These are phyloP conservation scores for Cudoniella acicularis DNA, from an alignment of 495 filamentous ascomycete genomes.

Conservation along the genomic window DNA sequence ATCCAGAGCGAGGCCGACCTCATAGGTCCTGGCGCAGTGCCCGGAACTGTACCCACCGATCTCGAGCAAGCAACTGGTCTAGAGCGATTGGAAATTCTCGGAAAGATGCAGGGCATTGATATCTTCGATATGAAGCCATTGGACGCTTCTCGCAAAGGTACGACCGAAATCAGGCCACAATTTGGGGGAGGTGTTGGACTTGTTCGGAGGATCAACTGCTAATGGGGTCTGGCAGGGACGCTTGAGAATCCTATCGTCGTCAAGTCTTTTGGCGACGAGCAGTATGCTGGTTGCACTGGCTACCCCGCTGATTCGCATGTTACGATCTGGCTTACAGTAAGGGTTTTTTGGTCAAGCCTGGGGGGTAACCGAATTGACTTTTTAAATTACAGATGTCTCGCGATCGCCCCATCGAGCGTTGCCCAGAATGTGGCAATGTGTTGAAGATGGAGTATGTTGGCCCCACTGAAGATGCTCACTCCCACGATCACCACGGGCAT, in stretches of 20 bases:
- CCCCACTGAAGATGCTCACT: constrained; percentile 64
- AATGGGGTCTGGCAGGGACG: constrained; percentile 58
- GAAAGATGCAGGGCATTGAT: constrained; percentile 98
- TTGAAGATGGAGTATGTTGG: constrained; percentile 97
- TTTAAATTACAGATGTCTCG: constrained; percentile 62
- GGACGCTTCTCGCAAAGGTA: constrained; percentile 83
- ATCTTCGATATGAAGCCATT: constrained; percentile 98
- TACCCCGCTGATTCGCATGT: constrained; percentile 86
- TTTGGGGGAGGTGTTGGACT: neutral
- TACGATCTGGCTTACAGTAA: constrained; percentile 84
- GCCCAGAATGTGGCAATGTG: constrained; percentile 90
- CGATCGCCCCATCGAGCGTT: constrained; percentile 87
- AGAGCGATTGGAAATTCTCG: constrained; percentile 96
- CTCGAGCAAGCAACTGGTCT: constrained; percentile 92
- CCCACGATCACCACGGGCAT: constrained; percentile 40
- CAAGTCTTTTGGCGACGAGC: constrained; percentile 87
- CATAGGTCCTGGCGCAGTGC: constrained; percentile 69
- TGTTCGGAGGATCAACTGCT: neutral
- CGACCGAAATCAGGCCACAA: constrained; percentile 25
- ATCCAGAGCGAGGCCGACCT: constrained; percentile 80
- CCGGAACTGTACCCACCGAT: constrained; percentile 88
- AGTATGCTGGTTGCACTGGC: constrained; percentile 95
- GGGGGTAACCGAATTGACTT: constrained; percentile 6
- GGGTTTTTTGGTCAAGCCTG: constrained; percentile 25
- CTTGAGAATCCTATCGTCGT: constrained; percentile 86